Evolutionary conservation across 192 early-diverging fungal species (phyloP), one percentile per base, ranked within the genome.

Genomic region (Entomortierella chlamydospora): DNA sequence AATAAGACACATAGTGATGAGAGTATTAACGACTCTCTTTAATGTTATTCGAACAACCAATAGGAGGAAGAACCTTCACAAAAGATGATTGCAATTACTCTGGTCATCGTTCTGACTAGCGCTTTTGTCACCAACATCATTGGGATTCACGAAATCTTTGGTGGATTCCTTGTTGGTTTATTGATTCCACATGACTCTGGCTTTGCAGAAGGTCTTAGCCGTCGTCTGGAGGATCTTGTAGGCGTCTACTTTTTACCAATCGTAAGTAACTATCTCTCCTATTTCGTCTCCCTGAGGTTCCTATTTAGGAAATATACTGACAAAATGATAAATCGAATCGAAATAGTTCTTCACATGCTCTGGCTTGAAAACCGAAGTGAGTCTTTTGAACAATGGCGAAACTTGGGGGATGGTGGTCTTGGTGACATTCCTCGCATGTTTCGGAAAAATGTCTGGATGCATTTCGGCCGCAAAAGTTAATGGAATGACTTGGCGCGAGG

Each of bases 71-170:
- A 85, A 4, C 86, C 87, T 10, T 81, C 82, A 31, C 88, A 84
- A 45, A 59, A 86, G 56, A 86, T 90, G 54, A 87, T 95, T 72
- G 86, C 92, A 8, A 77, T 90, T 34, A 90, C 89, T 0, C 89
- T 96, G 33, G 63, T 92, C n/a, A 62, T 94, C 47, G 89, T 93
- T 7, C 69, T 93, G 25, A 67, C 84, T 7, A 93, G 89, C 29
- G 90, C 91, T 0, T 94, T 89, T 71, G 91, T 96, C 51, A 95
- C 95, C 0, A 84, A 93, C 57, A 87, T 87, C 47, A 93, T 93
- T 57, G 96, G 96, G 28, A 89, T 98, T 31, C 93, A 98, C 79
- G 81, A 91, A 6, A 95, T 98, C 76, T 97, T 98, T 88, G 96
- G 96, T 23, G 96, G 90, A 0, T 97, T 97, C 73, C 54, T 98